Conservation (phyloP, 345 rosid species). For the Iberis pinnata region DNA sequence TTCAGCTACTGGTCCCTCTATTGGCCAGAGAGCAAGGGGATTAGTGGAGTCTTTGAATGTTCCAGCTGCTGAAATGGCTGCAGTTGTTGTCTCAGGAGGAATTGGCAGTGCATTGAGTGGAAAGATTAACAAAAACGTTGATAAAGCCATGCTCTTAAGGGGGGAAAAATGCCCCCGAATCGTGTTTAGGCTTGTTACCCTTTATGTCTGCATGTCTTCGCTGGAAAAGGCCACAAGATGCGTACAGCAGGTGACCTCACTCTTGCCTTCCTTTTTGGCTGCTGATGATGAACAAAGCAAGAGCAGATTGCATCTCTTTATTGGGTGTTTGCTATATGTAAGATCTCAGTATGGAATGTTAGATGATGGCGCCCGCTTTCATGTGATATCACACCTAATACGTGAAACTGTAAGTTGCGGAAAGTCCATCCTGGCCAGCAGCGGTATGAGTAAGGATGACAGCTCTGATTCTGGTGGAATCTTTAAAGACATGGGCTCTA, state of each 20-base stretch:
- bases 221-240: conserved; percentile 80
- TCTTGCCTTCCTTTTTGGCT: conserved; percentile 66
- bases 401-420: conserved; percentile 83
- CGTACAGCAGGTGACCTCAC: conserved; percentile 74
- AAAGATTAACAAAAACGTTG: conserved; percentile 63
- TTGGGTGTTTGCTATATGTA: conserved; percentile 77
- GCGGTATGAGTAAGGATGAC: conserved; percentile 69
- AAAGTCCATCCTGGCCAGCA: conserved; percentile 68
- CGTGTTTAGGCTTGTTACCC: conserved; percentile 69
- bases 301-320: conserved; percentile 77
- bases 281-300: conserved; percentile 91
- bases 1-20: conserved; percentile 56
- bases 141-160: conserved; percentile 91
- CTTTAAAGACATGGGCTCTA: conserved; percentile 55
- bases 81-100: conserved; percentile 95
- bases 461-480: conserved; percentile 51
- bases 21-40: conserved; percentile 96
- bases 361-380: conserved; percentile 89
- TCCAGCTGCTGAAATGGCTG: conserved; percentile 99
- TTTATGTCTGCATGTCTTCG: conserved; percentile 74
- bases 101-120: conserved; percentile 83
- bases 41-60: conserved; percentile 88
- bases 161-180: conserved; percentile 92
- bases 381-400: conserved; percentile 80
- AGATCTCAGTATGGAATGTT: conserved; percentile 69